phyloP scores from a whole-genome alignment of 2,329 filamentous ascomycete genomes.

The Chrysoporthe austroafricana region DNA sequence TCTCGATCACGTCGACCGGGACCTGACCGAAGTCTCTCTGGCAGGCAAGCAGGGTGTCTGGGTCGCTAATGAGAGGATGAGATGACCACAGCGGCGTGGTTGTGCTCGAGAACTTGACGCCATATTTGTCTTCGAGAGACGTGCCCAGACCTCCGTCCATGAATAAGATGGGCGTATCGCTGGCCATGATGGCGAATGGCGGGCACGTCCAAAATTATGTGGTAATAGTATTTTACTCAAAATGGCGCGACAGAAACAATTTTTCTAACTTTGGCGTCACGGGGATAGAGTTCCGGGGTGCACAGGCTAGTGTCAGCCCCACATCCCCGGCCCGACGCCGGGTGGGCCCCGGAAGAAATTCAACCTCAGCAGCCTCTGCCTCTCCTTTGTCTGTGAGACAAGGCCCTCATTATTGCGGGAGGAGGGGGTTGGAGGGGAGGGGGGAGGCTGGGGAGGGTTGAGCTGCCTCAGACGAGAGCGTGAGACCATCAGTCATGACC shows the following conservation, averaged over 20 bases:
- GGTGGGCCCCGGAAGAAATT: not conserved
- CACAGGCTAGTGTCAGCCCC: not conserved
- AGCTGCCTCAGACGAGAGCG: no score
- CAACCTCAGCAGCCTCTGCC: not conserved
- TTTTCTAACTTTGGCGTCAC: not conserved
- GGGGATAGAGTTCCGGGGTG: not conserved
- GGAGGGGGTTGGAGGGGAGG: no score
- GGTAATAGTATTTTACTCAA: not conserved
- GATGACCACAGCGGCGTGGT: constrained; percentile 69
- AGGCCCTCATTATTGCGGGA: no score
- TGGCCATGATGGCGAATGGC: constrained; percentile 6
- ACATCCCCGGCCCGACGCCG: not conserved
- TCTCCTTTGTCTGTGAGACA: no score
- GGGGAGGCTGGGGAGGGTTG: no score
- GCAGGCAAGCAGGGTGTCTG: constrained; percentile 54
- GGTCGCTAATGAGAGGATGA: constrained; percentile 62
- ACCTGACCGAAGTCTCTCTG: constrained; percentile 59
- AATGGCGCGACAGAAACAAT: not conserved
- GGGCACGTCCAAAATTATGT: not conserved
- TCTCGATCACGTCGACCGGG: constrained; percentile 66
- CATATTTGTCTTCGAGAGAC: constrained; percentile 62
- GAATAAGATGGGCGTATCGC: constrained; percentile 45
- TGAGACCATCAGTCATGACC: no score
- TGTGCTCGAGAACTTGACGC: constrained; percentile 52
- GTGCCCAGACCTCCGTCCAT: constrained; percentile 72